phyloP scores from a whole-genome alignment of 2,329 filamentous ascomycete genomes.

The Fusarium sp. region DNA sequence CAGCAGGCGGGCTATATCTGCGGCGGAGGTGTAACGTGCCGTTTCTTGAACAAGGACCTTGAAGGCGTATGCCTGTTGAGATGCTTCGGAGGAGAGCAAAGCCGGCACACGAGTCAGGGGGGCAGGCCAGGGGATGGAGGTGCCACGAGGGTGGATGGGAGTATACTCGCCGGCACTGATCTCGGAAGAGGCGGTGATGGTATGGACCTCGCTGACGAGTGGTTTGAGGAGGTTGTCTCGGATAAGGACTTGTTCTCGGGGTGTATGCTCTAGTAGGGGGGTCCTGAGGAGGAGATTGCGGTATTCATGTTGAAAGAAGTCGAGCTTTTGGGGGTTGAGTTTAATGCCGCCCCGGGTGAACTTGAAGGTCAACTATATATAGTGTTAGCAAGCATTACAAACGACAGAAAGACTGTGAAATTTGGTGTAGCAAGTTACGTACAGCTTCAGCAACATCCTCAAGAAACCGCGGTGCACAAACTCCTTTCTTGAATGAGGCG shows the following conservation, averaged over 20 bases:
- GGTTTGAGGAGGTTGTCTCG: conserved; percentile 36
- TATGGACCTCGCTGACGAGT: conserved; percentile 48
- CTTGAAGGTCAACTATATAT: conserved; percentile 80
- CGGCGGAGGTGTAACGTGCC: conserved; percentile 40
- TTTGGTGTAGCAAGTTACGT: conserved; percentile 47
- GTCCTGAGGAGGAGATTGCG: conserved; percentile 53
- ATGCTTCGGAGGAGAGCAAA: conserved; percentile 33
- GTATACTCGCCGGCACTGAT: conserved; percentile 1
- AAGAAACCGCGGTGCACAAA: conserved; percentile 64
- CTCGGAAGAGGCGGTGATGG: conserved; percentile 39
- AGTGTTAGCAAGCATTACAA: conserved; percentile 41
- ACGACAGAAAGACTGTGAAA: neutral
- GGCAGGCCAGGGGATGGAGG: conserved; percentile 44
- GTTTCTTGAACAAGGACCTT: conserved; percentile 40
- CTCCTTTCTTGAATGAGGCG: conserved; percentile 51
- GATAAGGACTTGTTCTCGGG: conserved; percentile 38
- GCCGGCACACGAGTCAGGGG: conserved; percentile 49
- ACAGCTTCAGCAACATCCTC: conserved; percentile 80
- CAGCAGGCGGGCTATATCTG: conserved; percentile 50
- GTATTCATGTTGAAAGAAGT: conserved; percentile 83
- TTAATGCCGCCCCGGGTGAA: conserved; percentile 94
- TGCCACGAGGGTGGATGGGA: conserved; percentile 38
- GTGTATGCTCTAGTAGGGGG: conserved; percentile 41
- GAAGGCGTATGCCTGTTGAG: conserved; percentile 42
- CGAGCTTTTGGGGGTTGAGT: conserved; percentile 85